Percentiles rank a stretch among this genome's conserved stretches.
These are phyloP conservation scores for Aureobasidium sp. DNA, from an alignment of 2,329 filamentous ascomycete genomes.

Conservation along the genomic window DNA sequence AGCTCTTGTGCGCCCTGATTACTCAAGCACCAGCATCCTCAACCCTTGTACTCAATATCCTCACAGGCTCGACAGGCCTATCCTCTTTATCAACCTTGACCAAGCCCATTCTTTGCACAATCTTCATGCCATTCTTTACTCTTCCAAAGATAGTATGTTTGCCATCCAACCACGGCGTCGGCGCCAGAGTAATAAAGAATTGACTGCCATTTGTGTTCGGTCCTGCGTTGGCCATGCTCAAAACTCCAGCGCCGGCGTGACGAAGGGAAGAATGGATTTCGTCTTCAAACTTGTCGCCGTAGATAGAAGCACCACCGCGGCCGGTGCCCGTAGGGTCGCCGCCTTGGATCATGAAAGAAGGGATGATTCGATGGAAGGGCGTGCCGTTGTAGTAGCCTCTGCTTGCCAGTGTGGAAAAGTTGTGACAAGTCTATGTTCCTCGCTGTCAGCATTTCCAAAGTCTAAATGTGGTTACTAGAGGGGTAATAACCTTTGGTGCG, in stretches of 20 bases:
- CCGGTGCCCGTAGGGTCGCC: constrained; percentile 89
- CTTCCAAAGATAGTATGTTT: constrained; percentile 96
- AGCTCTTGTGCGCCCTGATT: not conserved
- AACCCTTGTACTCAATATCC: constrained; percentile 66
- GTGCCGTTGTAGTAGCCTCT: constrained; percentile 84
- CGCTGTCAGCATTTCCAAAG: not conserved
- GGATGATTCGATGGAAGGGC: constrained; percentile 90
- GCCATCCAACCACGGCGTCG: constrained; percentile 91
- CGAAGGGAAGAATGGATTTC: constrained; percentile 74
- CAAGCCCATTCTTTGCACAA: constrained; percentile 82
- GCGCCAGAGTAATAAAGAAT: constrained; percentile 92
- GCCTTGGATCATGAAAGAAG: constrained; percentile 93
- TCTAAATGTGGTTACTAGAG: not conserved
- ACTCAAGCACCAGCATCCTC: constrained; percentile 35
- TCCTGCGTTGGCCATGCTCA: constrained; percentile 94
- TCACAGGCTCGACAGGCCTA: constrained; percentile 72
- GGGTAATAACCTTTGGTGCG: constrained; percentile 57
- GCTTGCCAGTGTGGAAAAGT: constrained; percentile 73
- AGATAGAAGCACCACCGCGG: constrained; percentile 80
- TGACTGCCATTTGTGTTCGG: constrained; percentile 91
- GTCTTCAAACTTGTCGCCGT: constrained; percentile 88
- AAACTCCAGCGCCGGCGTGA: constrained; percentile 86
- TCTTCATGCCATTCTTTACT: constrained; percentile 72
- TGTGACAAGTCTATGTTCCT: constrained; percentile 26
- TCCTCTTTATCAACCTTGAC: constrained; percentile 80